Conservation (phyloP, 78 protist genomes). For the Pirum gemmata region DNA sequence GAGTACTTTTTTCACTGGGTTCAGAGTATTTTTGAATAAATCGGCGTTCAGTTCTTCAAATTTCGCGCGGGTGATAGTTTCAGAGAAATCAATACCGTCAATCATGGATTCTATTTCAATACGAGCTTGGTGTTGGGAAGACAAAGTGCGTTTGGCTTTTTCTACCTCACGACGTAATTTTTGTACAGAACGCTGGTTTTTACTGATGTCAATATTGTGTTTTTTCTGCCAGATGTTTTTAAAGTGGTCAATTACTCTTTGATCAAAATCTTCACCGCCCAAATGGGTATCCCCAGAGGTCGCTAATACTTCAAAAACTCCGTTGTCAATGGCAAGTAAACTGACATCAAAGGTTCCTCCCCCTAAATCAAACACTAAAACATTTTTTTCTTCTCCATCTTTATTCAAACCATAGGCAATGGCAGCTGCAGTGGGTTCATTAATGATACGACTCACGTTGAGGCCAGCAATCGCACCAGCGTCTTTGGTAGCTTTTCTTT, state of each 20-base stretch:
- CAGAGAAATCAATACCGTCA: slow-evolving; percentile 90
- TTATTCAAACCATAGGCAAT: slow-evolving; percentile 87
- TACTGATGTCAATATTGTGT: slow-evolving; percentile 63
- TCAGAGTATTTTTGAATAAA: slow-evolving; percentile 83
- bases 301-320: slow-evolving; percentile 94
- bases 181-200: slow-evolving; percentile 67
- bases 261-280: slow-evolving; percentile 99
- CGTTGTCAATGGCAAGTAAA: slow-evolving; percentile 84
- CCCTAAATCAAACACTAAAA: slow-evolving; percentile 97
- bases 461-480: slow-evolving; percentile 62
- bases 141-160: slow-evolving; percentile 86
- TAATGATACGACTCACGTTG: slow-evolving; percentile 88
- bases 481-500: slow-evolving; percentile 80
- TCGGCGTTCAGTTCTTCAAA: slow-evolving; percentile 95
- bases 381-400: slow-evolving; percentile 71
- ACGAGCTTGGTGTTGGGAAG: slow-evolving; percentile 63
- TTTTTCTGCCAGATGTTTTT: slow-evolving; percentile 72
- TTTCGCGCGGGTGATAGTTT: slow-evolving; percentile 92
- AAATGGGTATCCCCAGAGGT: slow-evolving; percentile 96
- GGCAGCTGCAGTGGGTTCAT: slow-evolving; percentile 99
- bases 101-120: slow-evolving; percentile 85
- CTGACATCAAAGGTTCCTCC: slow-evolving; percentile 99
- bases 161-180: slow-evolving; percentile 87
- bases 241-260: slow-evolving; percentile 82
- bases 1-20: slow-evolving; percentile 81